phyloP scores from a whole-genome alignment of 2,329 filamentous ascomycete species.

The Fonsecaea monophora region DNA sequence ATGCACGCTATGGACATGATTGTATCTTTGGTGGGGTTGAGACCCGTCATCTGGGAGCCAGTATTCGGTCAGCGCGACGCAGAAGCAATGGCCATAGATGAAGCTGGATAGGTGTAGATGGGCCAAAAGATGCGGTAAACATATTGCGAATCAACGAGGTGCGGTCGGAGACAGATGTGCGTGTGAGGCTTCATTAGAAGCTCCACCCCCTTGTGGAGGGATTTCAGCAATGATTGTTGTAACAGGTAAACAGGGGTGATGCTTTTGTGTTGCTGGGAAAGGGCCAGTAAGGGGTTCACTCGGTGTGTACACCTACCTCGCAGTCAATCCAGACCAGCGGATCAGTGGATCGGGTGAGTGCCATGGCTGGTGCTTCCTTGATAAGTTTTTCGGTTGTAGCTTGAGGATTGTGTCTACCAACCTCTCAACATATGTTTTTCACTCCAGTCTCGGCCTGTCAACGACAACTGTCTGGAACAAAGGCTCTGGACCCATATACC shows the following conservation, averaged over 20 bases:
- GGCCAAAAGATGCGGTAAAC: neutral
- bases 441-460: neutral
- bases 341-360: conserved; percentile 60
- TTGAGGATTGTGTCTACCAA: neutral
- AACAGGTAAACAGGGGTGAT: neutral
- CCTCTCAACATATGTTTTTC: neutral
- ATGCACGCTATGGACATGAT: conserved; percentile 94
- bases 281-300: neutral
- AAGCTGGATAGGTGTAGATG: neutral
- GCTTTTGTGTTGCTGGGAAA: neutral
- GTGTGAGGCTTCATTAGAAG: neutral
- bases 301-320: conserved; percentile 55
- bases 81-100: neutral
- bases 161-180: neutral
- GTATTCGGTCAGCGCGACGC: conserved; percentile 15
- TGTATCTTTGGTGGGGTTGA: conserved; percentile 77
- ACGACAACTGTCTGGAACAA: neutral
- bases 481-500: neutral
- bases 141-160: neutral
- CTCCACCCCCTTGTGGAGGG: neutral
- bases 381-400: neutral
- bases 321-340: conserved; percentile 88
- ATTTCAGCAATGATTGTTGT: neutral
- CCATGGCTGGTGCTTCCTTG: conserved; percentile 43
- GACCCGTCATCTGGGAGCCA: conserved; percentile 81